Evolutionary conservation across 495 filamentous ascomycete genomes (phyloP).

Genomic region (Aspergillus nanangensis): DNA sequence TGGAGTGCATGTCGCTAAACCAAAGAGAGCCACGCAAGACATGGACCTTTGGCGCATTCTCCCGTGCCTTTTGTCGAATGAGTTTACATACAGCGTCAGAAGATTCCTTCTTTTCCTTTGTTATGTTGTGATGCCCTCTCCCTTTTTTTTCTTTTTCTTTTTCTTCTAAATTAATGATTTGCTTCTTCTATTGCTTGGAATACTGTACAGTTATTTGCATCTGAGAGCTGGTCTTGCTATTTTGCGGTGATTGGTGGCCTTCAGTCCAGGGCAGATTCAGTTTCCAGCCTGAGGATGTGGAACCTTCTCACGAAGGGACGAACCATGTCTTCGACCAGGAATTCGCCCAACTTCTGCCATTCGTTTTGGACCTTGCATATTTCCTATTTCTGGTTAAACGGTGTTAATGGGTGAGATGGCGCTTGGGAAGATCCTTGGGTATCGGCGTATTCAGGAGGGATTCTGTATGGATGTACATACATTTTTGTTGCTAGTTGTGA

Average conservation of each 20-base stretch:
- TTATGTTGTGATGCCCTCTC: neutral
- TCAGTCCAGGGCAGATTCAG: constrained; percentile 1
- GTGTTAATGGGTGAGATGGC: too few relatives aligned
- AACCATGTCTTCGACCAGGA: constrained; percentile 5
- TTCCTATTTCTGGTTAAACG: too few relatives aligned
- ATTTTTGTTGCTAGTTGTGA: too few relatives aligned
- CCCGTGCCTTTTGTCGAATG: neutral
- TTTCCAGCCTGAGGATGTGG: constrained; percentile 4
- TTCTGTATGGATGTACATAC: too few relatives aligned
- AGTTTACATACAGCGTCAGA: constrained; percentile 6
- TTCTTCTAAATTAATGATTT: constrained; percentile 3
- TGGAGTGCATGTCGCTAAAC: constrained; percentile 13
- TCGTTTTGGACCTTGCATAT: constrained; percentile 13
- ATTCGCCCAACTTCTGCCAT: neutral
- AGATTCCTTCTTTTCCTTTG: constrained; percentile 1
- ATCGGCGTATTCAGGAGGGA: too few relatives aligned
- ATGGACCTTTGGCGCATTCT: constrained; percentile 21
- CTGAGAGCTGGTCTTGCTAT: constrained; percentile 16
- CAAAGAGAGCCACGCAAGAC: constrained; percentile 14
- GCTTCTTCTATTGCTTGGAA: constrained; percentile 14
- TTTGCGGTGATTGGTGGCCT: constrained; percentile 6
- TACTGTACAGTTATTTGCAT: constrained; percentile 34
- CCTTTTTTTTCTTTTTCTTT: neutral
- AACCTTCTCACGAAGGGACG: constrained; percentile 2
- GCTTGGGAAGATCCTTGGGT: too few relatives aligned